Percentiles rank a stretch among this genome's conserved stretches.
These are phyloP conservation scores for Beauveria brongniartii DNA, from an alignment of 2,329 filamentous ascomycete genomes.

Conservation along the genomic window DNA sequence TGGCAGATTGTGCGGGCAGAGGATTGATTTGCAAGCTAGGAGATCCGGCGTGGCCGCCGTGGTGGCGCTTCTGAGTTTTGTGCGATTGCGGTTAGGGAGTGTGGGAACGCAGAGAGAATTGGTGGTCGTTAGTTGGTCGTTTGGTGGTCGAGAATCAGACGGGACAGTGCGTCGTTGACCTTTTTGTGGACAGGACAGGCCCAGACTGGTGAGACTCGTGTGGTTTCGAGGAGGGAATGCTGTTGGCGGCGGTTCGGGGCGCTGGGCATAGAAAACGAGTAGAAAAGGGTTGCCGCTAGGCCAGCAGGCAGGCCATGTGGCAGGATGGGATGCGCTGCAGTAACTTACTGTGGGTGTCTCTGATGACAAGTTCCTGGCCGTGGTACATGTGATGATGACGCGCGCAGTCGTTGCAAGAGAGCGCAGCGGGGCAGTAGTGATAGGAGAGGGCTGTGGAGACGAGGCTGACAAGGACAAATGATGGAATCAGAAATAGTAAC, in stretches of 20 bases:
- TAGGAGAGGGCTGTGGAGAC: conserved; percentile 10
- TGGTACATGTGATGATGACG: conserved; percentile 10
- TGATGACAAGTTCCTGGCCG: neutral
- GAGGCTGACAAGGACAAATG: conserved; percentile 1
- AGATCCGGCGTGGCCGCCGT: conserved; percentile 5
- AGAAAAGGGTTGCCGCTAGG: neutral
- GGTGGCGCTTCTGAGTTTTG: neutral
- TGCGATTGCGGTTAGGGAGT: neutral
- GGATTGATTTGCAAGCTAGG: neutral
- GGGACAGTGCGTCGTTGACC: neutral
- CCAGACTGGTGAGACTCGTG: neutral
- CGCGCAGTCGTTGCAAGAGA: conserved; percentile 5
- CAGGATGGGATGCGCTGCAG: neutral
- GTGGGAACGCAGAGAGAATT: neutral
- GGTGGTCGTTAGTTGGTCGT: neutral
- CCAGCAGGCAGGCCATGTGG: neutral
- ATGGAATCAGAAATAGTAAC: neutral
- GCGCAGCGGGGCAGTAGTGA: neutral
- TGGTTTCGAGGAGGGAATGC: neutral
- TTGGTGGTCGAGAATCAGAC: neutral
- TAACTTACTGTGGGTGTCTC: too few species aligned
- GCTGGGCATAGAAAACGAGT: neutral
- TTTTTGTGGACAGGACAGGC: neutral
- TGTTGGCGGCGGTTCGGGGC: neutral
- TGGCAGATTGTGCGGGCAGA: neutral